A percentile compares a stretch with the other conserved stretches of the same genome.
Evolutionary conservation across 331 rosid species (phyloP).

Genomic region (Acacia concinna): DNA sequence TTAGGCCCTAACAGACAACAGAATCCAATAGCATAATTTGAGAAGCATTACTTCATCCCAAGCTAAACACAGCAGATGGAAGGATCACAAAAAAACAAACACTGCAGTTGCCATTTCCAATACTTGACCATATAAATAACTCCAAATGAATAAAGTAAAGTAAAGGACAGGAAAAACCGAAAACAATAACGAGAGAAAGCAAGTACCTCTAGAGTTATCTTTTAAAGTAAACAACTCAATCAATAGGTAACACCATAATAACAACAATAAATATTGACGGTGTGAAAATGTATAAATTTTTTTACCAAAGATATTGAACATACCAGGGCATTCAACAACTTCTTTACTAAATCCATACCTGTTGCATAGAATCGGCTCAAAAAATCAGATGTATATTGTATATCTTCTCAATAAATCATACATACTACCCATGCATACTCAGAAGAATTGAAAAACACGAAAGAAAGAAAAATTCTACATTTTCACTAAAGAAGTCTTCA

Average conservation of each 20-base stretch:
- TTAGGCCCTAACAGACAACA: slow-evolving; percentile 8
- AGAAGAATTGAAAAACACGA: neutral
- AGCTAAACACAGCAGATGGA: neutral
- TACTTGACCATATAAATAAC: too few species aligned
- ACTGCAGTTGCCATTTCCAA: too few species aligned
- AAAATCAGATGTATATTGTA: slow-evolving; percentile 3
- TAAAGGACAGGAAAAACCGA: neutral
- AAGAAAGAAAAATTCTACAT: neutral
- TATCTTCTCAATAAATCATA: slow-evolving; percentile 8
- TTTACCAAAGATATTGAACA: slow-evolving; percentile 18
- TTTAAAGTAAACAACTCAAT: neutral
- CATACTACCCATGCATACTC: neutral
- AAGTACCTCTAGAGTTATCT: neutral
- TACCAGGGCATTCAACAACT: slow-evolving; percentile 93
- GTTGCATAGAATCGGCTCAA: slow-evolving; percentile 30
- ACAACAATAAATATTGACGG: neutral
- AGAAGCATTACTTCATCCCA: slow-evolving; percentile 3
- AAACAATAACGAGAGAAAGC: slow-evolving; percentile 16
- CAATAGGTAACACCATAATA: neutral
- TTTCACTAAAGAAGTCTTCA: neutral
- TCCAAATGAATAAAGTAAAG: slow-evolving; percentile 8
- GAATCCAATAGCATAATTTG: slow-evolving; percentile 9
- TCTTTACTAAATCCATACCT: slow-evolving; percentile 94
- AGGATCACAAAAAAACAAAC: too few species aligned
- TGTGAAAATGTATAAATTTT: neutral